Evolutionary conservation across 345 rosid species (phyloP), one percentile per base, ranked within the genome.

Genomic region (Raphanus sativus): DNA sequence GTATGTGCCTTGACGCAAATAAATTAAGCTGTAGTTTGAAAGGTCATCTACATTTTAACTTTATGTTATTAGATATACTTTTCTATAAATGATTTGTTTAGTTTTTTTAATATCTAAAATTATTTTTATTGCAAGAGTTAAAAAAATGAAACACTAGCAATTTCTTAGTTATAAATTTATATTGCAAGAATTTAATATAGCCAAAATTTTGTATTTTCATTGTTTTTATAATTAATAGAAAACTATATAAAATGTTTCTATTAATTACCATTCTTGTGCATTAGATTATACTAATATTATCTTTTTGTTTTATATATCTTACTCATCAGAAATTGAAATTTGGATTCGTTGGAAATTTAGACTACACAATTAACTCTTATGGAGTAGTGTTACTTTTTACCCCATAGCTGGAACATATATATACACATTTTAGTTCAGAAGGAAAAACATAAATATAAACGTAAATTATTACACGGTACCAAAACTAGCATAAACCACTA

Each of bases 1-100:
- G 48, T 70, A 21, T 40, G 36, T 77, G 65, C 36, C 76, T 77
- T 71, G 71, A 65, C 76, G 81, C 72, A 77, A 64, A 77, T 70
- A 58, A 71, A 77, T 55, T 55, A 28, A 63, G 15, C 33, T 69
- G 69, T 61, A 42, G 21, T 61, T 67, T 10, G 56, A 62, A 36
- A 42, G 45, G 70, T 50, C 54, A n/a, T 61, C 75, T 69, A 33
- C 40, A 62, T 25, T 50, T 15, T 36, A 11, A 58, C 32, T 56
- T 70, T 12, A 21, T 12, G 26, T 55, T 33, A 34, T 15, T 29
- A 52, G 42, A 9, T 50, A 28, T 67, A 6, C 36, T 25, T 45
- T 6, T 34, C 40, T 8, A 40, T 40, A 25, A 45, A 26, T 6
- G 11, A 26, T 34, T 42, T 42, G 3, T 66, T 38, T 65, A 21